phyloP scores from a whole-genome alignment of 257 asterid genomes.

The Solanum tarijense region DNA sequence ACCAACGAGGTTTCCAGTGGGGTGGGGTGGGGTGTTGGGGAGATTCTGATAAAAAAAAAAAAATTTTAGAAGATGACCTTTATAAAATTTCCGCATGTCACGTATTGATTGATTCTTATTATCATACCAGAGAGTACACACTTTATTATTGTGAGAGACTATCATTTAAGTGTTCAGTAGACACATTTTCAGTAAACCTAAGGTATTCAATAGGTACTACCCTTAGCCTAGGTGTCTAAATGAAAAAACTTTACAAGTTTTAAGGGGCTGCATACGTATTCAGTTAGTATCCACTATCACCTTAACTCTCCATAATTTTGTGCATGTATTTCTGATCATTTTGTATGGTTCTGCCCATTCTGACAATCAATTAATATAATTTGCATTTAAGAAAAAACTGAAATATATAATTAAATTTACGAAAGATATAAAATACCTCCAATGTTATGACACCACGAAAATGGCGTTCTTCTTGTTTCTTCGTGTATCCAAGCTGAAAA shows the following conservation, averaged over 20 bases:
- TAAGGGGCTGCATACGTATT: not conserved
- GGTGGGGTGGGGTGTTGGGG: not conserved
- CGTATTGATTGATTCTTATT: not conserved
- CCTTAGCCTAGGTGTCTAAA: not conserved
- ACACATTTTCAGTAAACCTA: not conserved
- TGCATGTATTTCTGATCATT: not conserved
- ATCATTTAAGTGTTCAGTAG: not conserved
- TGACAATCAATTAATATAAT: not conserved
- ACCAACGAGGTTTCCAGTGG: not conserved
- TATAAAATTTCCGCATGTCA: not conserved
- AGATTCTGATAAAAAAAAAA: not conserved
- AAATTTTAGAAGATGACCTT: not conserved
- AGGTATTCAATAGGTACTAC: not conserved
- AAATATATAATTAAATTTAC: not conserved
- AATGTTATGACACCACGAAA: constrained; percentile 89
- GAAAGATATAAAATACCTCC: constrained; percentile 42
- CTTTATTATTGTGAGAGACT: not conserved
- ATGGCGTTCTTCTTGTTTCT: constrained; percentile 89
- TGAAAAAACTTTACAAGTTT: not conserved
- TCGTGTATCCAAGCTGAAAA: constrained; percentile 95
- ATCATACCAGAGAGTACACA: not conserved
- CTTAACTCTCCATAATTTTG: not conserved
- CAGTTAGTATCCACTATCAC: not conserved
- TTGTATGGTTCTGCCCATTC: not conserved
- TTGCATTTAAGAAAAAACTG: not conserved